These are phyloP conservation scores for Chytriomyces sp. DNA, from an alignment of 192 early-diverging fungal species.

Conservation along the genomic window DNA sequence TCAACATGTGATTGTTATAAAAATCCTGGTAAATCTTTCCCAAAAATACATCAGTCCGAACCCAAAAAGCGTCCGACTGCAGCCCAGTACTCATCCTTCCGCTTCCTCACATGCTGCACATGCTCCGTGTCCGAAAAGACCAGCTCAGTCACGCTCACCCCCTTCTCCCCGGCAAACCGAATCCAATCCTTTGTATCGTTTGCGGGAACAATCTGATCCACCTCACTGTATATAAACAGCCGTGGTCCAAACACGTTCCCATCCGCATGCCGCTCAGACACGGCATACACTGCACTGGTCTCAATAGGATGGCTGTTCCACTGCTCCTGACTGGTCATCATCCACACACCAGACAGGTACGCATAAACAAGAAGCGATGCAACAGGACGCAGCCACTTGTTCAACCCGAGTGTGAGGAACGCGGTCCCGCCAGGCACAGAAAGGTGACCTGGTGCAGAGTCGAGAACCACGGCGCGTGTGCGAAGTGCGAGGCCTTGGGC, in stretches of 20 bases:
- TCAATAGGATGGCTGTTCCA: slow-evolving; percentile 5
- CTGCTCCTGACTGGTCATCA: neutral
- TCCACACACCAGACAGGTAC: neutral
- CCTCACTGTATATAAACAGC: slow-evolving; percentile 15
- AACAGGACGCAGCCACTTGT: neutral
- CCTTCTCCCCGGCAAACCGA: neutral
- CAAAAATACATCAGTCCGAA: too few species aligned
- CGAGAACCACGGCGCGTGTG: neutral
- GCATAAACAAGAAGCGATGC: neutral
- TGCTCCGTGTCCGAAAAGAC: slow-evolving; percentile 9
- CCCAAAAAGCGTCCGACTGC: slow-evolving; percentile 8
- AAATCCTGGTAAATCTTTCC: too few species aligned
- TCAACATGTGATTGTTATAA: too few species aligned
- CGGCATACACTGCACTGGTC: neutral
- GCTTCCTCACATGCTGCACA: slow-evolving; percentile 10
- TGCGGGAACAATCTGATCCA: slow-evolving; percentile 1
- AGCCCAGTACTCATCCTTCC: slow-evolving; percentile 20
- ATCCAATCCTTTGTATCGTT: neutral
- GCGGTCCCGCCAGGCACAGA: neutral
- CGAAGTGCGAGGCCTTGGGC: neutral
- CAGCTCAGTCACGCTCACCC: slow-evolving; percentile 8
- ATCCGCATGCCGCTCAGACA: slow-evolving; percentile 1
- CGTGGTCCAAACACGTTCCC: slow-evolving; percentile 12
- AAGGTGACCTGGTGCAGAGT: neutral
- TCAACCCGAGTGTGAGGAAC: neutral